Evolutionary conservation across 2,329 filamentous ascomycete genomes (phyloP), one percentile per base, ranked within the genome.

Genomic region (Diaporthe capsici): DNA sequence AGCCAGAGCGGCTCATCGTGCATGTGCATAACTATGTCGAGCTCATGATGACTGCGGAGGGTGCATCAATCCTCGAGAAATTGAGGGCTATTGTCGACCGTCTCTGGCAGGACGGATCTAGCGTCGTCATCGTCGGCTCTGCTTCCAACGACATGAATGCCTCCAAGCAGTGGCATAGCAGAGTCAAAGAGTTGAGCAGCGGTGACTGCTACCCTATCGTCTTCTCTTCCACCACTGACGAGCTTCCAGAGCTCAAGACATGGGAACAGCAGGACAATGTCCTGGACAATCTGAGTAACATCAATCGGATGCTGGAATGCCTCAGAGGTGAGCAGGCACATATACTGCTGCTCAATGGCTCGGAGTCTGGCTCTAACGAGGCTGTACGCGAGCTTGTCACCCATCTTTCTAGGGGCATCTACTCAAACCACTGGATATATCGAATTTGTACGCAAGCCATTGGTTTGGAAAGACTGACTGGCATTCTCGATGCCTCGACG

Each of bases 21-120:
- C 95, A 95, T 79, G 86, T 98, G 17, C 91, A 94, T 81, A 95
- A 98, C 82, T 94, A 95, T 80, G 92, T 94, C 72, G 94, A 97
- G 78, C 87, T 99, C 12, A 91, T 89, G 79, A 90, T 90, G 81
- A 92, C 94, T 0, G 83, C 89, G 8, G 92, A 95, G 75, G 95
- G 95, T 15, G 88, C 90, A 2, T 88, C 90, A 31, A 90, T 98
- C 44, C 85, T 98, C 10, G 86, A 88, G 55, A 91, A 93, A 75
- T 85, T 99, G 17, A 92, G 94, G 72, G 89, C 90, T 65, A 87
- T 94, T 9, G 91, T 98, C 37, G 93, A 96, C 79, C 90, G 90
- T 76, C 89, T 93, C 75, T 94, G 96, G 87, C 88, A 89, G 72
- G 88, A 91, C 53, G 95, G 95, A 6, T 90, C 92, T 78, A 90